Base-by-base conservation (phyloP, 768 basidiomycete genomes). In the Auricularia cornea region DNA sequence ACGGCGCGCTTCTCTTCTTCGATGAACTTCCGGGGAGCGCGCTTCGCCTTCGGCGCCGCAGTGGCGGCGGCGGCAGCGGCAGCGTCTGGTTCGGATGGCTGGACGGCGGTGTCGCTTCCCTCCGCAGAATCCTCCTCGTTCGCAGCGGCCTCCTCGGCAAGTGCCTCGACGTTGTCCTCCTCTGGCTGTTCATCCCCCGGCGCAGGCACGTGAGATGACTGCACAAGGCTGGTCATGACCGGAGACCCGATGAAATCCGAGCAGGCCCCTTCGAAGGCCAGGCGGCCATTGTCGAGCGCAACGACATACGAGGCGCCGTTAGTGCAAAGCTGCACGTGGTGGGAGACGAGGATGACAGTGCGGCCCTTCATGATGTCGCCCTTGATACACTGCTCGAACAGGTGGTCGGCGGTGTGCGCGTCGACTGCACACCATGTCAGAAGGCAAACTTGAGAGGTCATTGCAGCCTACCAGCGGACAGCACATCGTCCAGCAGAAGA, bases 311-410 rank as follows among this genome's bases (percentile, higher is more conserved):
- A 77, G 2, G 95, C 92, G 32, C 84, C 88, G 1, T 90, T 84
- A 2, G 85, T 81, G 69, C 92, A 94, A 3, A 98, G 80, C 70
- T 94, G 90, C 35, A 97, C 90, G 70, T 96, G 94, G 70, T 99
- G 96, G 2, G 95, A 97, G 60, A 97, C 94, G 28, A 98, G 80
- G 54, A 98, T 80, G 59, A 96, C 77, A 1, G 95, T 97, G 57
- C 94, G 81, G 20, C 84, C 86, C n/a, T 77, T 73, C 71, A 94
- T 80, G 48, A 97, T 76, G 57, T 89, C 86, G 8, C 95, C 94
- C 66, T 82, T 79, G 26, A 98, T 77, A 68, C 92, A 94, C 61
- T 92, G 79, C 23, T 84, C 78, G 68, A 88, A 88, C 54, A 98
- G 83, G 74, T 91, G 89, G 66, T 88, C 84, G 0, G 93, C 89